Evolutionary conservation across 78 protist species (phyloP), one percentile per base, ranked within the genome.

Genomic region (Fonticula alba): DNA sequence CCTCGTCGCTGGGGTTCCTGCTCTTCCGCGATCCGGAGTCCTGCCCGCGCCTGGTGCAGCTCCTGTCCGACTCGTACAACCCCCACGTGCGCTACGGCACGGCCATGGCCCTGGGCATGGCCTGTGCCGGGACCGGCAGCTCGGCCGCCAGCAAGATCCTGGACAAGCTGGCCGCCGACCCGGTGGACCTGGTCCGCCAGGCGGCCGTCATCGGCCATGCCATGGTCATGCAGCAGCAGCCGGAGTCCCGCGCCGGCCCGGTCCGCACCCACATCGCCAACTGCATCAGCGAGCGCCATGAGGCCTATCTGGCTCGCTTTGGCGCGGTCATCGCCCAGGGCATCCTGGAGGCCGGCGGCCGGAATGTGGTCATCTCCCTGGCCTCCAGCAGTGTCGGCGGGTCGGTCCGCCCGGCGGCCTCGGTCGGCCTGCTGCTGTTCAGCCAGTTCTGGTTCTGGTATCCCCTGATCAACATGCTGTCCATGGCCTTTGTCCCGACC

Each of bases 61-160:
- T 89, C 24, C 67, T 92, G 19, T 67, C 87, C 33, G 93, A 94
- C 66, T 41, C 74, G 50, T 94, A 88, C 86, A 94, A 94, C 66
- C 93, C 97, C 27, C 97, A 93, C 81, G 96, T 97, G 50, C 78
- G 99, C 35, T 85, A 83, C 59, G 99, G 99, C 36, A 81, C 92
- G 0, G 85, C 97, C 2, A 6, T 92, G 46, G 98, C 99, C 10
- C 79, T 97, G 41, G 99, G 98, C 66, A 70, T 94, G 13, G 36
- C 95, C 17, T 86, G 92, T 60, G 97, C 99, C 1, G 98, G 94
- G 15, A 89, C 96, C 19, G 98, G 86, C 14, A 13, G 32, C 27
- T 24, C 35, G 56, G 89, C 75, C 5, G 93, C 95, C 31, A 14
- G 86, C 11, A 82, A 74, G 32, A 51, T 89, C 33, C 65, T 94